Conservation (phyloP, 352 stramenopile species). For the Phytophthora pisi region DNA sequence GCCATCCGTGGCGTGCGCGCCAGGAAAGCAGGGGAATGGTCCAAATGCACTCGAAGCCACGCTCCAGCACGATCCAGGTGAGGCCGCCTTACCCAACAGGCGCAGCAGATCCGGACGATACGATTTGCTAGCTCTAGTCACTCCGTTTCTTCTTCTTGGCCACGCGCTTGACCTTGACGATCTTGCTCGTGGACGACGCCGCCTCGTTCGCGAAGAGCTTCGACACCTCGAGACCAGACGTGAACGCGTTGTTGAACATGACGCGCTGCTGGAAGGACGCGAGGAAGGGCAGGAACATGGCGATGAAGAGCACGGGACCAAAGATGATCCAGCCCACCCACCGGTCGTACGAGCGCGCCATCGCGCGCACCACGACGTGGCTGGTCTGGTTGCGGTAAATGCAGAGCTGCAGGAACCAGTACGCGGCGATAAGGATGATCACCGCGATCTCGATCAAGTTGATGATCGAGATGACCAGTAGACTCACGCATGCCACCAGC, state of each 20-base stretch:
- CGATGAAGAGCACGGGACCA: slow-evolving; percentile 85
- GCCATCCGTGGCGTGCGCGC: slow-evolving; percentile 15
- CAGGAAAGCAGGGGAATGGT: slow-evolving; percentile 13
- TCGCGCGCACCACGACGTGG: slow-evolving; percentile 79
- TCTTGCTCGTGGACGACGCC: slow-evolving; percentile 64
- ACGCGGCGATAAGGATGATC: slow-evolving; percentile 72
- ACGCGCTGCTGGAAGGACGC: slow-evolving; percentile 87
- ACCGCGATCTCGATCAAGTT: slow-evolving; percentile 80
- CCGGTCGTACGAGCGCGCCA: slow-evolving; percentile 80
- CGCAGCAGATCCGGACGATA: slow-evolving; percentile 1
- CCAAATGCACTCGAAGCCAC: slow-evolving; percentile 6
- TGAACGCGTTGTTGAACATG: slow-evolving; percentile 93
- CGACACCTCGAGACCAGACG: slow-evolving; percentile 83
- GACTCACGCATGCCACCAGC: slow-evolving; percentile 52
- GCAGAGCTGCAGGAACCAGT: slow-evolving; percentile 87
- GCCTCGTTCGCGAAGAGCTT: slow-evolving; percentile 91
- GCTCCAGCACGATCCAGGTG: slow-evolving; percentile 5
- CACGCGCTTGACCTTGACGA: slow-evolving; percentile 88
- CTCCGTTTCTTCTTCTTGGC: slow-evolving; percentile 89
- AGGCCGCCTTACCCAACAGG: not conserved
- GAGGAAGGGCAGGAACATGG: slow-evolving; percentile 91
- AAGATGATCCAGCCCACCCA: slow-evolving; percentile 90
- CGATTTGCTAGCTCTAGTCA: slow-evolving; percentile 37
- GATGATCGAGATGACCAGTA: slow-evolving; percentile 70
- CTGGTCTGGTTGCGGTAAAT: slow-evolving; percentile 79